Evolutionary conservation across 2,329 filamentous ascomycete genomes (phyloP).

Genomic region (Arachnopeziza araneosa): DNA sequence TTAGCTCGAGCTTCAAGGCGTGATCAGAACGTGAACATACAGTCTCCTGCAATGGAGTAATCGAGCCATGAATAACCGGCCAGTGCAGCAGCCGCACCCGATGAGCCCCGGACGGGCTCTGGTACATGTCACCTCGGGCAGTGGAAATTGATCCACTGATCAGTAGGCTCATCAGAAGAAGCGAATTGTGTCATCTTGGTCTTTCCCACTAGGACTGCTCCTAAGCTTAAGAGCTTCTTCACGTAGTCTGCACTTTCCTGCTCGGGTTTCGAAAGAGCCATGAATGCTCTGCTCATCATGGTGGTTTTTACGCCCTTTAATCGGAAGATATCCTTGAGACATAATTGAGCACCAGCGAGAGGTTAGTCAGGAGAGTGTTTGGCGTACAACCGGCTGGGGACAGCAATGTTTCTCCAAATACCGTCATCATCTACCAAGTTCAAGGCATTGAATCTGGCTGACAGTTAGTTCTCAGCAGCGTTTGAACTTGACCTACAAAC

Average conservation of each 20-base stretch:
- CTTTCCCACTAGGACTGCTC: constrained; percentile 47
- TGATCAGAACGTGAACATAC: not conserved
- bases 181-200: constrained; percentile 43
- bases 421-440: not conserved
- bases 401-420: constrained; percentile 40
- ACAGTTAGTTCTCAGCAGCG: not conserved
- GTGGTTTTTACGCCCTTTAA: constrained; percentile 49
- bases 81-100: constrained; percentile 42
- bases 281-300: constrained; percentile 52
- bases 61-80: constrained; percentile 42
- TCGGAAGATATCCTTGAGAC: constrained; percentile 56
- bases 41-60: constrained; percentile 26
- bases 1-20: not conserved
- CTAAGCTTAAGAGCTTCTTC: constrained; percentile 50
- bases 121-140: constrained; percentile 42
- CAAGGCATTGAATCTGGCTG: not conserved
- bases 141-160: constrained; percentile 39
- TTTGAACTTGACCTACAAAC: not conserved
- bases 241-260: constrained; percentile 41
- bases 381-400: constrained; percentile 53
- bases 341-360: constrained; percentile 49
- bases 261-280: constrained; percentile 37
- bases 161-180: constrained; percentile 34
- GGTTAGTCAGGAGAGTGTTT: constrained; percentile 22
- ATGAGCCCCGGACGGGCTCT: constrained; percentile 40